Conservation (phyloP, 495 filamentous ascomycete genomes). For the Aspergillus steynii region DNA sequence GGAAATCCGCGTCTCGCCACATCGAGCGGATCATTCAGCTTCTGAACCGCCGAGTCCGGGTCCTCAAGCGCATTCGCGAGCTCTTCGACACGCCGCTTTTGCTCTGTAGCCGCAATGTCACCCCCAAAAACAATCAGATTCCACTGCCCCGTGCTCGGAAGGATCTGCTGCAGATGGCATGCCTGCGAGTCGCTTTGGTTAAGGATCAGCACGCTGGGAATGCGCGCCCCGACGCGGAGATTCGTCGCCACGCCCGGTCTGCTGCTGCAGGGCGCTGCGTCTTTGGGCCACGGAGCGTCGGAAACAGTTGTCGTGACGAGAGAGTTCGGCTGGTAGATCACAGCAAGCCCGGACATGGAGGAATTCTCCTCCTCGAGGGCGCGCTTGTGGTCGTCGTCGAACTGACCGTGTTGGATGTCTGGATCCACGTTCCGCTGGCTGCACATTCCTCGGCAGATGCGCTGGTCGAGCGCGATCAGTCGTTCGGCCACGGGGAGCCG, state of each 20-base stretch:
- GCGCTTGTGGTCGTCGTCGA: conserved; percentile 19
- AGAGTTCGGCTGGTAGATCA: conserved; percentile 32
- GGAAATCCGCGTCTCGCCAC: neutral
- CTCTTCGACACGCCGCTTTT: conserved; percentile 2
- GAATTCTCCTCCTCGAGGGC: conserved; percentile 2
- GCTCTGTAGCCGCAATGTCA: neutral
- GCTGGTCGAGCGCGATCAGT: conserved; percentile 18
- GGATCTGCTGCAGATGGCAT: conserved; percentile 51
- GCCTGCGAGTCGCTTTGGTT: conserved; percentile 56
- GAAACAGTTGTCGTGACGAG: conserved; percentile 9
- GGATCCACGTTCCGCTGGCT: conserved; percentile 6
- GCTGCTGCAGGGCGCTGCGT: conserved; percentile 12
- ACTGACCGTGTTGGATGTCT: conserved; percentile 10
- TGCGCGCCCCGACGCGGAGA: conserved; percentile 49
- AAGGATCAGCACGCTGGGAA: conserved; percentile 57
- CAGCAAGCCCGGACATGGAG: conserved; percentile 24
- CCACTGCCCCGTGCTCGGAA: conserved; percentile 56
- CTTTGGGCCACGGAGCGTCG: conserved; percentile 1
- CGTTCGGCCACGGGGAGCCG: conserved; percentile 30
- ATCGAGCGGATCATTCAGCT: neutral
- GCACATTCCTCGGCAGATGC: conserved; percentile 15
- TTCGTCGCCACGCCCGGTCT: conserved; percentile 38
- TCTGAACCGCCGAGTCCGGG: neutral
- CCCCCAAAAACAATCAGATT: conserved; percentile 55
- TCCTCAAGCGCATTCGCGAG: conserved; percentile 1